These are phyloP conservation scores for Aspergillus carlsbadensis DNA, from an alignment of 495 filamentous ascomycete species.

Conservation along the genomic window DNA sequence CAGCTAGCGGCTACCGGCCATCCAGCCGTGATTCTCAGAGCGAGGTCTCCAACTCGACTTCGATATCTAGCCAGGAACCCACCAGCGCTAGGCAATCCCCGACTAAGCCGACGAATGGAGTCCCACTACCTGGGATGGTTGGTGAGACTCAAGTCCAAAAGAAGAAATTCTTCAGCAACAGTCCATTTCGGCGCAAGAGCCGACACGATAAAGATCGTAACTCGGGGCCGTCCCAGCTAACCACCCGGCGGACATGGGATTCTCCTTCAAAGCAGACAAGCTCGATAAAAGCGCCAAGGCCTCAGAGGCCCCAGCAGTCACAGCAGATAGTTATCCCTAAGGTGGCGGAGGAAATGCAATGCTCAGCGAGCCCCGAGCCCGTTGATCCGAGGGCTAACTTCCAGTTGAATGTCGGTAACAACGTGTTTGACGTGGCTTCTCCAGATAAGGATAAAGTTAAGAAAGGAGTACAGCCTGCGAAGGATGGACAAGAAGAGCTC, in stretches of 20 bases:
- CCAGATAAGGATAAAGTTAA: constrained; percentile 55
- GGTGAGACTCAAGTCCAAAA: constrained; percentile 71
- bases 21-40: constrained; percentile 88
- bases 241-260: constrained; percentile 39
- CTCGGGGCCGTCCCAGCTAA: constrained; percentile 28
- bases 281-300: constrained; percentile 29
- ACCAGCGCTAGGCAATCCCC: constrained; percentile 67
- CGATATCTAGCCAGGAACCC: constrained; percentile 80
- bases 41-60: constrained; percentile 87
- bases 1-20: constrained; percentile 67
- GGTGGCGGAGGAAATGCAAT: constrained; percentile 20
- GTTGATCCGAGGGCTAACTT: constrained; percentile 91
- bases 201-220: constrained; percentile 74
- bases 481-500: constrained; percentile 48
- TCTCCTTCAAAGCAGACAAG: constrained; percentile 36
- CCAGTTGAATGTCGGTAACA: constrained; percentile 93
- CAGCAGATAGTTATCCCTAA: constrained; percentile 8
- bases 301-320: constrained; percentile 10
- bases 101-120: constrained; percentile 57
- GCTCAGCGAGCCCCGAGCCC: constrained; percentile 73
- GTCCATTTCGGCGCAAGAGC: constrained; percentile 92
- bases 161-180: constrained; percentile 94
- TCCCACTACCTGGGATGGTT: constrained; percentile 39
- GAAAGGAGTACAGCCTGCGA: constrained; percentile 33
- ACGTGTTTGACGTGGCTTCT: constrained; percentile 94